phyloP scores from a whole-genome alignment of 148 eudicot species.

The Arctostaphylos glauca region DNA sequence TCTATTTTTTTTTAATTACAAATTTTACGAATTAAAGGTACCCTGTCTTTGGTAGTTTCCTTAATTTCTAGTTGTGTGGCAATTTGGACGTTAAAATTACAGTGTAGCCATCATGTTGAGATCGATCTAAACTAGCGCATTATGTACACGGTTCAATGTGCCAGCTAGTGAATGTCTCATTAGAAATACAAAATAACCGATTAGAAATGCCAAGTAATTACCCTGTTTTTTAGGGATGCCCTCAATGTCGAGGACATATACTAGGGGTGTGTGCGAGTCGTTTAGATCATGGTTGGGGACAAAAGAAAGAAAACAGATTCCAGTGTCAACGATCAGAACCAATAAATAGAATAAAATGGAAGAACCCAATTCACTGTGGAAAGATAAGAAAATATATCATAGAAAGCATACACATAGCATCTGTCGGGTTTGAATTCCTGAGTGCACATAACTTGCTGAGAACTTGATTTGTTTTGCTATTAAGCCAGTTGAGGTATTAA shows the following conservation, averaged over 20 bases:
- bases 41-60: no score
- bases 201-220: background rate
- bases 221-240: background rate
- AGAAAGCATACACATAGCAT: background rate
- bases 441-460: background rate
- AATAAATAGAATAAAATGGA: background rate
- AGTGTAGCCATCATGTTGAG: no score
- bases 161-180: background rate
- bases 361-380: background rate
- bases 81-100: no score
- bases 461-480: background rate
- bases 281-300: background rate
- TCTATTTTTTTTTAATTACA: no score
- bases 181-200: background rate
- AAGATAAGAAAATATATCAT: background rate
- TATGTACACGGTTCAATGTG: no score
- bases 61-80: no score
- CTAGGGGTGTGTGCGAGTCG: background rate
- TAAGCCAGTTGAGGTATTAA: background rate
- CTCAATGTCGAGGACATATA: background rate
- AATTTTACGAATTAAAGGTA: no score
- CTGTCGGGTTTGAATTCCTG: background rate
- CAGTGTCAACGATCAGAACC: background rate
- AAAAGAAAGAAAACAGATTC: background rate
- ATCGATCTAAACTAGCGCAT: no score